These are phyloP conservation scores for Saccharomyces hybrid DNA, from an alignment of 1,139 yeast genomes.

Conservation along the genomic window DNA sequence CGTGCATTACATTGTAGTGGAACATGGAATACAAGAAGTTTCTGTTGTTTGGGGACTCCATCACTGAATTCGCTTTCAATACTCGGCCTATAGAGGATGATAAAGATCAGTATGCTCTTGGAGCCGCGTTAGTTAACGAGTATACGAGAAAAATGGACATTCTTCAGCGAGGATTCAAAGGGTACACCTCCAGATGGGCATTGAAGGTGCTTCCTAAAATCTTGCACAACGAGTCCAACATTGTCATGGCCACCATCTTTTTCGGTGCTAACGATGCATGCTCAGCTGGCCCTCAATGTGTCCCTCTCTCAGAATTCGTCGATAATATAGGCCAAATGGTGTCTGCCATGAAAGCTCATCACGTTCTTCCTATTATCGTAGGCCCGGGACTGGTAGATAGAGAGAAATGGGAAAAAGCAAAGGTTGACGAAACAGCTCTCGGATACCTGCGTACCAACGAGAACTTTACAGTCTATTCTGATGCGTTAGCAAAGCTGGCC, in stretches of 20 bases:
- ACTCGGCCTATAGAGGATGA: conserved; percentile 4
- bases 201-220: conserved; percentile 41
- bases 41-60: conserved; percentile 62
- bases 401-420: conserved; percentile 33
- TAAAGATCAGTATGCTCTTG: conserved; percentile 28
- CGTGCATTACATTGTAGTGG: background rate
- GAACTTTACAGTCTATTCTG: conserved; percentile 42
- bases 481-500: conserved; percentile 44
- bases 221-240: conserved; percentile 37
- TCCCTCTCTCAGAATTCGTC: conserved; percentile 42
- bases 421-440: conserved; percentile 27
- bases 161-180: conserved; percentile 53
- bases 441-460: conserved; percentile 38
- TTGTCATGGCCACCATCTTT: conserved; percentile 48
- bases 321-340: conserved; percentile 43
- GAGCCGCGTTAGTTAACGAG: conserved; percentile 42
- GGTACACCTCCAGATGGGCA: conserved; percentile 53
- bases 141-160: conserved; percentile 51
- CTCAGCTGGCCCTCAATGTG: conserved; percentile 44
- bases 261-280: conserved; percentile 74
- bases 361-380: conserved; percentile 46
- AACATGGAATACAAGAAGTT: conserved; percentile 38
- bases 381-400: conserved; percentile 59
- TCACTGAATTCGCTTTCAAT: conserved; percentile 49
- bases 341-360: conserved; percentile 33